Conservation (phyloP, 345 rosid species). For the Hibiscus syriacus region DNA sequence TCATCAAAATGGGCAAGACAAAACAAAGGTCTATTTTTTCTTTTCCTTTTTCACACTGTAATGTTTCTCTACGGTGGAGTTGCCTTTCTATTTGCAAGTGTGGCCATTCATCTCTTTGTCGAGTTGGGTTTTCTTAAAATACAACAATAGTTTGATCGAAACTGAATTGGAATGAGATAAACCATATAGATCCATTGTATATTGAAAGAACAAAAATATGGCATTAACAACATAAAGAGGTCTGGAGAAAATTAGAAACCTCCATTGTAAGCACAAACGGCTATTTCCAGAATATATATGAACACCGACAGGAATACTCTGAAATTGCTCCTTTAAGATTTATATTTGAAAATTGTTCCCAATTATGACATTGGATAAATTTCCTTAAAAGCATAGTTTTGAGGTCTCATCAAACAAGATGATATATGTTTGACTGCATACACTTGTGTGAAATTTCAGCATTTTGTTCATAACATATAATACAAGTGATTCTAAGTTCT, state of each 20-base stretch:
- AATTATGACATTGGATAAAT: no score
- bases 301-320: constrained; percentile 32
- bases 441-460: constrained; percentile 3
- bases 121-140: no score
- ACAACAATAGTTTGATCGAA: no score
- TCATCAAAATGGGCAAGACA: constrained; percentile 14
- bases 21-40: neutral
- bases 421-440: neutral
- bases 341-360: no score
- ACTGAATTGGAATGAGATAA: no score
- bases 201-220: constrained; percentile 28
- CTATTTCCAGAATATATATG: constrained; percentile 23
- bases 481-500: constrained; percentile 2
- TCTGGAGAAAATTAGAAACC: constrained; percentile 20
- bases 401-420: neutral
- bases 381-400: no score
- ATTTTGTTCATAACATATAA: constrained; percentile 3
- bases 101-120: constrained; percentile 20
- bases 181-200: constrained; percentile 30
- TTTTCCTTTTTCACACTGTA: constrained; percentile 3
- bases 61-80: constrained; percentile 9
- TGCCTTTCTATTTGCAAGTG: constrained; percentile 25
- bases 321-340: constrained; percentile 24
- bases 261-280: constrained; percentile 45
- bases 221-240: constrained; percentile 29